Conservation (phyloP, 305 asterid species). For the Salvia sclarea region DNA sequence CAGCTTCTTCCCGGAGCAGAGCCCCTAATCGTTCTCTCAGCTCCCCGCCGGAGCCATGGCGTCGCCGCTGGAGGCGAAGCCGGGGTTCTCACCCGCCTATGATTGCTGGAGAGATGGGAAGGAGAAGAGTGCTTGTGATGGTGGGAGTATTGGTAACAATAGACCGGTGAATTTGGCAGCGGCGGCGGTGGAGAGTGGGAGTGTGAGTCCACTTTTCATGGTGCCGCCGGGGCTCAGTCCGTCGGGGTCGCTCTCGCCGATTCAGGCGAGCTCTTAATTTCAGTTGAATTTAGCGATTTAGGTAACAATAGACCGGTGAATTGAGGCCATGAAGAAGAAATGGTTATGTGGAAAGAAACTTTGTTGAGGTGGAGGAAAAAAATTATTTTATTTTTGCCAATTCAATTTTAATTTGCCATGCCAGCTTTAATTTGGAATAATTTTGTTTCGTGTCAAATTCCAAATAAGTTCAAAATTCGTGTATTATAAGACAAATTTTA, state of each 20-base stretch:
- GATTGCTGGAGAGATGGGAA: slow-evolving; percentile 19
- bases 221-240: slow-evolving; percentile 68
- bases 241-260: slow-evolving; percentile 72
- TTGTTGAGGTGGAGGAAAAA: too few species aligned
- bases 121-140: slow-evolving; percentile 11
- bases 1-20: slow-evolving; percentile 65
- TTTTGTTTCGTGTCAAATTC: too few species aligned
- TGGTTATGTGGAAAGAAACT: too few species aligned
- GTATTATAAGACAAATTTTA: too few species aligned
- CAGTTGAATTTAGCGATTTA: too few species aligned
- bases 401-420: too few species aligned
- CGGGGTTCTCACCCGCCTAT: too few species aligned
- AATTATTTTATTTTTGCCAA: too few species aligned
- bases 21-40: slow-evolving; percentile 71
- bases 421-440: too few species aligned
- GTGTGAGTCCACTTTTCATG: slow-evolving; percentile 49
- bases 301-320: too few species aligned
- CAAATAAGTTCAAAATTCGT: too few species aligned
- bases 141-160: slow-evolving; percentile 33
- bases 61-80: slow-evolving; percentile 56
- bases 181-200: slow-evolving; percentile 8
- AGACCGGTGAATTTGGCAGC: slow-evolving; percentile 49
- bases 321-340: too few species aligned
- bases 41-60: slow-evolving; percentile 94
- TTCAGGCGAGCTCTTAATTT: slow-evolving; percentile 51